phyloP scores from a whole-genome alignment of 2,329 filamentous ascomycete species.

The Penicillium sp. region DNA sequence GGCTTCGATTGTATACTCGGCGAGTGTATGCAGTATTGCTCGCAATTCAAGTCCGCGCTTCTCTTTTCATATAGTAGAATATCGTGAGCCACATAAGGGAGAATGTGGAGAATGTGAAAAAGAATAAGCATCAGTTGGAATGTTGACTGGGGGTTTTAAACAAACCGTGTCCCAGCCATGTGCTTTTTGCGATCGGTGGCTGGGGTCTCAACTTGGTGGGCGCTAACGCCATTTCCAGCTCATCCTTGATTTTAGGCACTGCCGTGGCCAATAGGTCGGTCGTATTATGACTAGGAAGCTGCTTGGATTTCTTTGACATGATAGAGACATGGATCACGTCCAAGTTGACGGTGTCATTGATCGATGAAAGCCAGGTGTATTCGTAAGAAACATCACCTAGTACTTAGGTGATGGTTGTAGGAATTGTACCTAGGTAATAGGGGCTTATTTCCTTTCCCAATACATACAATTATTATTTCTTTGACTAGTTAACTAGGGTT shows the following conservation, averaged over 20 bases:
- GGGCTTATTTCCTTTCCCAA: no score
- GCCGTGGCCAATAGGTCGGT: neutral
- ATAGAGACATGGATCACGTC: neutral
- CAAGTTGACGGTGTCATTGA: neutral
- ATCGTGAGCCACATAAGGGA: neutral
- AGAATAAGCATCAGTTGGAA: conserved; percentile 8
- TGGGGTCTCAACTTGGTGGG: conserved; percentile 11
- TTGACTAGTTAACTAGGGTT: neutral
- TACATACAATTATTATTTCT: neutral
- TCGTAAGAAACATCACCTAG: neutral
- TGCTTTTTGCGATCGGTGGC: conserved; percentile 16
- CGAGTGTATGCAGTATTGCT: no score
- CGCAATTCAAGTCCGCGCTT: neutral
- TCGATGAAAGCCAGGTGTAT: neutral
- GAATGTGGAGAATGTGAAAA: neutral
- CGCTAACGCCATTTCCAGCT: neutral
- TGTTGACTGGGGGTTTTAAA: conserved; percentile 14
- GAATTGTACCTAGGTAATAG: neutral
- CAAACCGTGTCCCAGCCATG: conserved; percentile 23
- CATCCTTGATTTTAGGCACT: neutral
- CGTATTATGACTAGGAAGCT: neutral
- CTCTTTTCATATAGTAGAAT: neutral
- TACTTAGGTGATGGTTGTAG: neutral
- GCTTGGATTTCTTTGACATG: neutral
- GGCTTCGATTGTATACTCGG: neutral